These are phyloP conservation scores for Spencermartinsiella ligniputridi DNA, from an alignment of 1,139 yeast species.

Conservation along the genomic window DNA sequence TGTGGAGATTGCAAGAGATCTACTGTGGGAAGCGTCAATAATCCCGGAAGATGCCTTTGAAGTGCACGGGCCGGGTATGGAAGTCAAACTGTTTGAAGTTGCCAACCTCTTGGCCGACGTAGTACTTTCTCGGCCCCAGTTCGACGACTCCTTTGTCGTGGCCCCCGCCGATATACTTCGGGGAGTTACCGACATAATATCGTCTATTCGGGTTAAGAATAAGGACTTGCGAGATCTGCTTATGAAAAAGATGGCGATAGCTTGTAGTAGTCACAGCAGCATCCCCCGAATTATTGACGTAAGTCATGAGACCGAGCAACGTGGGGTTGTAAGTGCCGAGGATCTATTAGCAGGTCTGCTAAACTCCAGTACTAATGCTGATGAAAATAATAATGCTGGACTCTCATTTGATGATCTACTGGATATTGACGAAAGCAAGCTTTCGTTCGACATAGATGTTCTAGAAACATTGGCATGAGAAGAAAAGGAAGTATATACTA, in stretches of 20 bases:
- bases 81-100: slow-evolving; percentile 16
- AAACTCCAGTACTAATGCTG: not conserved
- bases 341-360: not conserved
- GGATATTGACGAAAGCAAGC: not conserved
- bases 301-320: not conserved
- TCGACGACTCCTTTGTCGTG: not conserved
- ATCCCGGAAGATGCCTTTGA: slow-evolving; percentile 15
- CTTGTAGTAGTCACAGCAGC: not conserved
- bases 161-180: not conserved
- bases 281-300: not conserved
- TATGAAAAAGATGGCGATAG: not conserved
- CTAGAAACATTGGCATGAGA: not conserved
- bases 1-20: slow-evolving; percentile 15
- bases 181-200: not conserved
- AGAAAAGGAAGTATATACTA: too few relatives aligned
- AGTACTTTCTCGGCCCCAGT: slow-evolving; percentile 2
- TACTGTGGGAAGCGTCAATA: slow-evolving; percentile 11
- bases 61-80: slow-evolving; percentile 23
- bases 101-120: slow-evolving; percentile 10
- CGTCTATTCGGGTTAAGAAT: not conserved
- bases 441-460: not conserved
- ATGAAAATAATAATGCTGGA: not conserved
- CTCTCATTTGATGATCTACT: not conserved
- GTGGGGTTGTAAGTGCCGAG: too few relatives aligned
- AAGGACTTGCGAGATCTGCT: not conserved